phyloP scores from a whole-genome alignment of 1,284 basidiomycete genomes.

The Abortiporus biennis region DNA sequence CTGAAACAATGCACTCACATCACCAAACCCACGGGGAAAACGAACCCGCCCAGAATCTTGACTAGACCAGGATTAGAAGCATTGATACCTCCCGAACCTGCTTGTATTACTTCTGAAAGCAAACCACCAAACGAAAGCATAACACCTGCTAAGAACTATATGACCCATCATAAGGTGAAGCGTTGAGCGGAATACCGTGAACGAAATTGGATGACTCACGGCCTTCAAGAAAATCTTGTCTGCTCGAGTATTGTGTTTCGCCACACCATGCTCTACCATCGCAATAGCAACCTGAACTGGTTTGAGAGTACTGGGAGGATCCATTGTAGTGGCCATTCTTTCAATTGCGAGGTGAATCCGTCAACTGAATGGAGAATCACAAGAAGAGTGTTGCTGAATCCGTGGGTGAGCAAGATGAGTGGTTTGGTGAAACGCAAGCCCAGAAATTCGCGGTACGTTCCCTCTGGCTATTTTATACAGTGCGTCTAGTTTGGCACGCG shows the following conservation, averaged over 20 bases:
- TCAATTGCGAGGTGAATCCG: no score
- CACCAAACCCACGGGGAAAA: constrained; percentile 71
- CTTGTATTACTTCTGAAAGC: constrained; percentile 51
- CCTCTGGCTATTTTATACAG: no score
- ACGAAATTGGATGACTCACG: constrained; percentile 31
- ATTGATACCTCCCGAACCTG: constrained; percentile 48
- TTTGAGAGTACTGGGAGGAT: constrained; percentile 47
- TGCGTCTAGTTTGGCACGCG: no score
- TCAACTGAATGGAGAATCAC: no score
- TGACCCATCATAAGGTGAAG: background rate
- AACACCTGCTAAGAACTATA: constrained; percentile 57
- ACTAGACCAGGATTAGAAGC: constrained; percentile 58
- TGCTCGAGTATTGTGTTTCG: constrained; percentile 57
- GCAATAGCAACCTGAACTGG: constrained; percentile 52
- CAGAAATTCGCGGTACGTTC: no score
- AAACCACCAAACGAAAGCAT: constrained; percentile 73
- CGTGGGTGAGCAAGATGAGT: no score
- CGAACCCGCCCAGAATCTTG: constrained; percentile 57
- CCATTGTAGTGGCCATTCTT: constrained; percentile 18
- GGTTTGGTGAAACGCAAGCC: no score
- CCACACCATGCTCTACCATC: constrained; percentile 51
- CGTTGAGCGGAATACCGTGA: background rate
- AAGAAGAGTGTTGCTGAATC: no score
- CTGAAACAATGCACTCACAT: constrained; percentile 40
- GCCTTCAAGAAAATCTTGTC: constrained; percentile 63